phyloP scores from a whole-genome alignment of 495 filamentous ascomycete genomes.

The Aspergillus sclerotioniger region DNA sequence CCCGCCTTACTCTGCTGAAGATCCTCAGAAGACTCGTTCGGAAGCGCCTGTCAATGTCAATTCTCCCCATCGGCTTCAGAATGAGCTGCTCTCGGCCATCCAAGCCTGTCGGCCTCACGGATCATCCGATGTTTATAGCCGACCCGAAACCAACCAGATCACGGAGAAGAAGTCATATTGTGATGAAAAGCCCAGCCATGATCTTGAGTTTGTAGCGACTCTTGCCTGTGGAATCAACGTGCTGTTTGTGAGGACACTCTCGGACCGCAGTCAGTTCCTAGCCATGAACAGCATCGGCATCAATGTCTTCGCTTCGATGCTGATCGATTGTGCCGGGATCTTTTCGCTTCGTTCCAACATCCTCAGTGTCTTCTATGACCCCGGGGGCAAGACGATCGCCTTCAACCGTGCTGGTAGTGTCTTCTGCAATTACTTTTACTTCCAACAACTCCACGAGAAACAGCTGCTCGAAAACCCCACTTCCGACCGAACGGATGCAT shows the following conservation, averaged over 20 bases:
- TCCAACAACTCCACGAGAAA: constrained; percentile 68
- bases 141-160: constrained; percentile 68
- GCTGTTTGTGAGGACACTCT: constrained; percentile 59
- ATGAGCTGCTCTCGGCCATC: constrained; percentile 73
- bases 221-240: constrained; percentile 69
- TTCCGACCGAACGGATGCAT: constrained; percentile 58
- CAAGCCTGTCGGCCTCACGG: constrained; percentile 77
- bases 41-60: constrained; percentile 41
- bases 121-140: constrained; percentile 65
- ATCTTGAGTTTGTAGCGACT: constrained; percentile 72
- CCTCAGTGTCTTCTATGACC: constrained; percentile 86
- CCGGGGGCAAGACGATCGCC: constrained; percentile 75
- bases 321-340: constrained; percentile 66
- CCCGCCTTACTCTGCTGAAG: constrained; percentile 44
- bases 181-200: constrained; percentile 74
- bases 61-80: constrained; percentile 52
- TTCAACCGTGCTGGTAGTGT: constrained; percentile 86
- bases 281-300: constrained; percentile 59
- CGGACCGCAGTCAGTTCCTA: constrained; percentile 57
- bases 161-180: constrained; percentile 89
- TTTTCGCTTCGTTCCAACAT: constrained; percentile 61
- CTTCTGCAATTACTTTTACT: constrained; percentile 93
- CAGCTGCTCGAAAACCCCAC: constrained; percentile 36
- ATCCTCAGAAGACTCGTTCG: constrained; percentile 36
- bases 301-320: constrained; percentile 65